Conservation (phyloP, 2,329 filamentous ascomycete species). For the Diaporthe velutina region DNA sequence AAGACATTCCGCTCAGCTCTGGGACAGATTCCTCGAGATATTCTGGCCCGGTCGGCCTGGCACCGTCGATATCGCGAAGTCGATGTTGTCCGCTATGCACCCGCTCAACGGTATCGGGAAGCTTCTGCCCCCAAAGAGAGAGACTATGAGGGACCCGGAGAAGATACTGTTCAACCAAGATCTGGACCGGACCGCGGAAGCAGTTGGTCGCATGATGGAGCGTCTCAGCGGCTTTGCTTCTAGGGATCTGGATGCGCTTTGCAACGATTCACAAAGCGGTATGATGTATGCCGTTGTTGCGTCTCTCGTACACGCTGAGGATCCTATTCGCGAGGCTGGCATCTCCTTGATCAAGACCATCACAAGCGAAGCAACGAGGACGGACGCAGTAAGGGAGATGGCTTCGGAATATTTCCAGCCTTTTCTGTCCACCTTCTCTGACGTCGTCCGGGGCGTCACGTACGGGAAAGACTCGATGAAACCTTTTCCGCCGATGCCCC, state of each 20-base stretch:
- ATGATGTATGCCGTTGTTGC: slow-evolving; percentile 81
- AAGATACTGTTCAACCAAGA: slow-evolving; percentile 83
- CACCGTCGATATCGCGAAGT: slow-evolving; percentile 79
- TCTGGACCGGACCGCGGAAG: slow-evolving; percentile 66
- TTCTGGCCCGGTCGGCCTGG: slow-evolving; percentile 60
- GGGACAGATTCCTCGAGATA: slow-evolving; percentile 77
- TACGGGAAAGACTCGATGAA: slow-evolving; percentile 52
- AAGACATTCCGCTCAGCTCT: slow-evolving; percentile 80
- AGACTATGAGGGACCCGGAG: slow-evolving; percentile 53
- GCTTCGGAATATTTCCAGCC: slow-evolving; percentile 59
- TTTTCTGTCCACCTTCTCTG: slow-evolving; percentile 59
- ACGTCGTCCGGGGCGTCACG: slow-evolving; percentile 58
- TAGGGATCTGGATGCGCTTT: slow-evolving; percentile 77
- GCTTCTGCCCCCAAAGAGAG: slow-evolving; percentile 69
- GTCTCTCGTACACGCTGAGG: slow-evolving; percentile 84
- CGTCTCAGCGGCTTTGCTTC: slow-evolving; percentile 82
- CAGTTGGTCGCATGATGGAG: slow-evolving; percentile 82
- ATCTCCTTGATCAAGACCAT: slow-evolving; percentile 87
- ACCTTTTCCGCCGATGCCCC: slow-evolving; percentile 70
- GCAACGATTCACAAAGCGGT: slow-evolving; percentile 70
- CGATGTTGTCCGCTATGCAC: slow-evolving; percentile 78
- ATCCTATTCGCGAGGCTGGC: slow-evolving; percentile 82
- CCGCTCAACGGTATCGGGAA: slow-evolving; percentile 82
- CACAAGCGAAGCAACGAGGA: slow-evolving; percentile 73
- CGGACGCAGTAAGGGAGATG: slow-evolving; percentile 62